phyloP scores from a whole-genome alignment of 1,139 yeast species.

The Lodderomyces elongisporus region DNA sequence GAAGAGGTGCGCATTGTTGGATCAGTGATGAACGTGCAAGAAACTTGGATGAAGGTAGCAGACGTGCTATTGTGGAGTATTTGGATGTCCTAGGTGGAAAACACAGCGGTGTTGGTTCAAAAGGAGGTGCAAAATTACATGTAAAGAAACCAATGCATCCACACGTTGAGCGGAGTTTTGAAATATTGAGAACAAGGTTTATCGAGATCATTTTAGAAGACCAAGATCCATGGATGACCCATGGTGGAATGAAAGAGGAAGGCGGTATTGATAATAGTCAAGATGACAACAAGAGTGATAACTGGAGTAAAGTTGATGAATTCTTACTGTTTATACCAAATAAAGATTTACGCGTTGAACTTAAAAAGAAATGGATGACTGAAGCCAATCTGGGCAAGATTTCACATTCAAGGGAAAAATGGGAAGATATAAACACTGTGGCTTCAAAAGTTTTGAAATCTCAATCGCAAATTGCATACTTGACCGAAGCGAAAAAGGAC shows the following conservation, averaged over 20 bases:
- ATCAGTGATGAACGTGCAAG: conserved; percentile 84
- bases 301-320: conserved; percentile 29
- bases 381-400: conserved; percentile 14
- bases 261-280: no score
- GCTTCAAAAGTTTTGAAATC: conserved; percentile 46
- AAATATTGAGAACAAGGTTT: conserved; percentile 60
- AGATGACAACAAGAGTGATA: not conserved
- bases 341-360: conserved; percentile 46
- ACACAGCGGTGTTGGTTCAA: conserved; percentile 26
- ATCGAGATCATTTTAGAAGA: conserved; percentile 49
- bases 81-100: conserved; percentile 67
- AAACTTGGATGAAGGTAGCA: conserved; percentile 59
- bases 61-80: conserved; percentile 80
- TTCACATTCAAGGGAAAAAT: conserved; percentile 49
- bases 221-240: not conserved
- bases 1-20: conserved; percentile 99
- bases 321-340: conserved; percentile 63
- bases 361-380: conserved; percentile 45
- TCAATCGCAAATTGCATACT: conserved; percentile 35
- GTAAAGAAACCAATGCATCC: conserved; percentile 87
- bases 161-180: conserved; percentile 70
- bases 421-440: conserved; percentile 74
- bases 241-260: conserved; percentile 12
- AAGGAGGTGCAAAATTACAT: conserved; percentile 29
- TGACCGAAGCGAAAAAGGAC: conserved; percentile 78